Base-by-base conservation (phyloP, 2,329 filamentous ascomycete species). In the Ascochyta koolunga region DNA sequence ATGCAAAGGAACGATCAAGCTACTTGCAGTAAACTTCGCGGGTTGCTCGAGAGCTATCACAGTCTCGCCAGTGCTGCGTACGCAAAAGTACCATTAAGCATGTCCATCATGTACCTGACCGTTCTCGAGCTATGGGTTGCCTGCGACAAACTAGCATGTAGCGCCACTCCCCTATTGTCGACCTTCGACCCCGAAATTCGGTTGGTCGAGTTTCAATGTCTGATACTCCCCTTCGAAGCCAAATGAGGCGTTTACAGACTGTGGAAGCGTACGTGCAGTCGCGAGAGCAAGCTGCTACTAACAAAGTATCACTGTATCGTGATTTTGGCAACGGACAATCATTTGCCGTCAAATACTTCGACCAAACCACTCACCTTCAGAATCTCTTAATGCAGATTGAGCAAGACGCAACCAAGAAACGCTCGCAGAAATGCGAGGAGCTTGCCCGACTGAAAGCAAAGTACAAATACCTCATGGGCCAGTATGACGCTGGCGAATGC, bases 121-220 rank as follows among this genome's bases (percentile, higher is more conserved):
- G 60, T 83, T 0, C 59, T 85, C 2, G 83, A 87, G 48, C 65
- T 88, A 0, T 89, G 86, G 86, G 65, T 83, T 7, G 82, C 81
- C 0, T 78, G 80, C 27, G 85, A 89, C 55, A 80, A 73, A 44
- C 72, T 75, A 2, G 79, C 80, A 0, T 70, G 76, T 1, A 13
- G 50, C 1, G 50, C 70, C 0, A 71, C 76, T n/a, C 71, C 77
- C 0, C 55, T 83, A 5, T 62, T 88, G 0, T 7, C 5, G 0
- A 66, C 83, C 0, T 88, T 84, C 55, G 64, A 76, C 6, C 75
- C 80, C 0, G 78, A 78, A 4, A 65, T 88, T 0, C 75, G 77
- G 0, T 10, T 46, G 0, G 37, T 60, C 0, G 48, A 82, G 0
- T 74, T 83, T 3, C 69, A 80, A 21, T 75, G 70, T 1, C 71